Evolutionary conservation across 352 stramenopile species (phyloP).

Genomic region (Phytopythium boreale): DNA sequence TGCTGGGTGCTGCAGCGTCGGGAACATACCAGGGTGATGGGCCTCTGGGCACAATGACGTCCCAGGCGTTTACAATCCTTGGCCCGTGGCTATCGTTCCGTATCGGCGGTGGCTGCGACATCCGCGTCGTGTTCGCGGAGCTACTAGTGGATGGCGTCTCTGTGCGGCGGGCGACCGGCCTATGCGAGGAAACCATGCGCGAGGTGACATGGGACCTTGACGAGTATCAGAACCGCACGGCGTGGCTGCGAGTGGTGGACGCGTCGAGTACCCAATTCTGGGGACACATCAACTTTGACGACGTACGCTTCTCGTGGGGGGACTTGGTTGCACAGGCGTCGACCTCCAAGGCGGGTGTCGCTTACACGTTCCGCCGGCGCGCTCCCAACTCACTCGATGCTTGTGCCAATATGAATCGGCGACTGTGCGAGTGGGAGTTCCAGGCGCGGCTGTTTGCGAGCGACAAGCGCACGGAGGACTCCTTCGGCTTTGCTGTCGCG

Average conservation of each 20-base stretch:
- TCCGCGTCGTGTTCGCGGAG: conserved; percentile 90
- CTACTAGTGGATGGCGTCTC: conserved; percentile 92
- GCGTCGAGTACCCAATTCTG: conserved; percentile 77
- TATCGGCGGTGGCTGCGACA: conserved; percentile 94
- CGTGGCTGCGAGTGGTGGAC: conserved; percentile 94
- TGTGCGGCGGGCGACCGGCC: conserved; percentile 84
- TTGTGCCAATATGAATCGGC: conserved; percentile 61
- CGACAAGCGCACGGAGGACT: conserved; percentile 86
- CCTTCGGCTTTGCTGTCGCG: conserved; percentile 85
- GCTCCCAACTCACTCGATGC: conserved; percentile 40
- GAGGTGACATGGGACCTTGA: conserved; percentile 87
- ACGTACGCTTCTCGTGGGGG: conserved; percentile 93
- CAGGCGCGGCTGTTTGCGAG: conserved; percentile 84
- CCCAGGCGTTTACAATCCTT: conserved; percentile 91
- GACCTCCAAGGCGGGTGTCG: conserved; percentile 64
- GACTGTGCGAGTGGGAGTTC: conserved; percentile 85
- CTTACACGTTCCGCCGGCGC: conserved; percentile 79
- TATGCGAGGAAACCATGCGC: conserved; percentile 90
- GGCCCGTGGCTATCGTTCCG: conserved; percentile 90
- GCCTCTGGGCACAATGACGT: conserved; percentile 91
- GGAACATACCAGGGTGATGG: conserved; percentile 89
- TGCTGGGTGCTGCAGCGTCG: conserved; percentile 49
- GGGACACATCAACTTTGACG: conserved; percentile 97
- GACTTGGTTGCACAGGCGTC: conserved; percentile 41
- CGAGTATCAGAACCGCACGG: conserved; percentile 73